phyloP scores from a whole-genome alignment of 768 basidiomycete species.

The Lentinus brumalis region DNA sequence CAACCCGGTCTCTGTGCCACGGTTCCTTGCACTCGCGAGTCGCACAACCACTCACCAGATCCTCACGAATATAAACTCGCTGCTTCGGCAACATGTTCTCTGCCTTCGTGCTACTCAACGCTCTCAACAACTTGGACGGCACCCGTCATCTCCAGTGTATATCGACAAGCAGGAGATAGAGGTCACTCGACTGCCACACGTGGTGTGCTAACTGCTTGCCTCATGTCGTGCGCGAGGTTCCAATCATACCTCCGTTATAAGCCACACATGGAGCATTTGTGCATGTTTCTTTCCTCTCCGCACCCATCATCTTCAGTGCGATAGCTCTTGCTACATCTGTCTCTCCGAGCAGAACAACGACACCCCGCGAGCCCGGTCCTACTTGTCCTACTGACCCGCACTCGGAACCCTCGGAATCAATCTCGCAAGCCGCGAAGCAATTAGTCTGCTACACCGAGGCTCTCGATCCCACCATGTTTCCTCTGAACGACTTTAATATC shows the following conservation, averaged over 20 bases:
- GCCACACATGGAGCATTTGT: background rate
- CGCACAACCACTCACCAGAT: background rate
- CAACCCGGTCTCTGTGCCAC: background rate
- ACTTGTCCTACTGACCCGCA: background rate
- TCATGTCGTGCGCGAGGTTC: slow-evolving; percentile 21
- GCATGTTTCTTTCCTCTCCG: slow-evolving; percentile 4
- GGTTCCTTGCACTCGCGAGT: background rate
- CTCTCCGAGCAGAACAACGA: background rate
- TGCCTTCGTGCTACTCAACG: background rate
- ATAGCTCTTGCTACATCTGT: background rate
- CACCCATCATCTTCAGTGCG: slow-evolving; percentile 8
- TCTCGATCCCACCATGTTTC: slow-evolving; percentile 22
- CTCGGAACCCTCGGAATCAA: background rate
- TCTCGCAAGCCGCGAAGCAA: background rate
- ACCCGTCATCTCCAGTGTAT: background rate
- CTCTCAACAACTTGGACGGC: background rate
- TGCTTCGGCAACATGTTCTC: background rate
- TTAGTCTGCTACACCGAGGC: background rate
- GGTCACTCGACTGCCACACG: slow-evolving; percentile 11
- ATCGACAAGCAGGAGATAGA: slow-evolving; percentile 1
- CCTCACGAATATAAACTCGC: background rate
- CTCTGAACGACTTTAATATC: slow-evolving; percentile 29
- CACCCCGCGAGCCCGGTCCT: background rate
- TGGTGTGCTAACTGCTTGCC: slow-evolving; percentile 21
- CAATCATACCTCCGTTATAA: slow-evolving; percentile 9